phyloP scores from a whole-genome alignment of 257 asterid species.

The Lycium ferocissimum region DNA sequence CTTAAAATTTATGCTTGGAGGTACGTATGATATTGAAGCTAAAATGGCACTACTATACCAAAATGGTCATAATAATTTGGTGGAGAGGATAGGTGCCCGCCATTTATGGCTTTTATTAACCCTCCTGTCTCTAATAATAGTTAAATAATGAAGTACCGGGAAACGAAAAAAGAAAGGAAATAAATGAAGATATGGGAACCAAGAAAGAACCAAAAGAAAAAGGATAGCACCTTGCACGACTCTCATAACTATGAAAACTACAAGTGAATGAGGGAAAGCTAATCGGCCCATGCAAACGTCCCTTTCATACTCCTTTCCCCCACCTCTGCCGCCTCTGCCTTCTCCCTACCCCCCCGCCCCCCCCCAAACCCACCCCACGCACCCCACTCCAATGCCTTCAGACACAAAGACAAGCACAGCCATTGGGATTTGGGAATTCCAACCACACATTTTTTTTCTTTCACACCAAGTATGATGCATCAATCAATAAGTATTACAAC shows the following conservation, averaged over 20 bases:
- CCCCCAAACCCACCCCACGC: conserved; percentile 27
- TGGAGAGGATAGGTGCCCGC: conserved; percentile 83
- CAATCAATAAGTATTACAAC: background rate
- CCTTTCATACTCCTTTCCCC: conserved; percentile 78
- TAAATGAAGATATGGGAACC: conserved; percentile 25
- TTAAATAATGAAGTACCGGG: conserved; percentile 32
- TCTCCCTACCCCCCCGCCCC: conserved; percentile 49
- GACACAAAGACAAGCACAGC: conserved; percentile 34
- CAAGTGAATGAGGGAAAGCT: conserved; percentile 87
- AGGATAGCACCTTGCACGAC: conserved; percentile 28
- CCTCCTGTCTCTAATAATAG: conserved; percentile 31
- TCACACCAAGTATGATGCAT: background rate
- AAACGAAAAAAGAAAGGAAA: conserved; percentile 31
- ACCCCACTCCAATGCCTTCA: conserved; percentile 24
- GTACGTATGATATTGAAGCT: too few species aligned
- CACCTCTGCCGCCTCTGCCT: conserved; percentile 74
- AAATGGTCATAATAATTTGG: conserved; percentile 29
- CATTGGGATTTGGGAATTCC: conserved; percentile 68
- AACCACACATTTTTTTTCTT: conserved; percentile 55
- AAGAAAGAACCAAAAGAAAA: conserved; percentile 23
- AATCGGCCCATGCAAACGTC: conserved; percentile 86
- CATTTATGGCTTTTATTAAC: conserved; percentile 71
- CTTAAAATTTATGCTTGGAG: too few species aligned
- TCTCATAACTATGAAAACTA: conserved; percentile 78
- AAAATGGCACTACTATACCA: too few species aligned